Percentiles rank a stretch among this genome's conserved stretches.
These are phyloP conservation scores for Botrytis elliptica DNA, from an alignment of 2,329 filamentous ascomycete genomes.

Conservation along the genomic window DNA sequence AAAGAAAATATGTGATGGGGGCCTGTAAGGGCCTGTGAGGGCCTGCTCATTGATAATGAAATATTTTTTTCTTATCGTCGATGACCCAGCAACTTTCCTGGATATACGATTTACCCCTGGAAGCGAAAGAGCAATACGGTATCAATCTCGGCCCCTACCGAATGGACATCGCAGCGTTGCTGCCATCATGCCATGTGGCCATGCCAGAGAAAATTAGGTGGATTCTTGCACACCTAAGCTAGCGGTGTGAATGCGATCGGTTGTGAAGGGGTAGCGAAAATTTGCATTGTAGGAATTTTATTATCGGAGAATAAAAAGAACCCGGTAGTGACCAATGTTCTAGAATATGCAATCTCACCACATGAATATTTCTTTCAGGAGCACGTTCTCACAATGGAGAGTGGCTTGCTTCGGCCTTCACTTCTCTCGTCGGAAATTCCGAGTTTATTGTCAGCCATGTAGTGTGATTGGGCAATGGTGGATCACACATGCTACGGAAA, in stretches of 20 bases:
- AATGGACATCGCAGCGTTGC: not conserved
- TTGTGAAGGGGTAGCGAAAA: constrained; percentile 1
- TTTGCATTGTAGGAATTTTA: not conserved
- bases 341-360: constrained; percentile 4
- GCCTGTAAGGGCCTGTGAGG: not conserved
- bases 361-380: not conserved
- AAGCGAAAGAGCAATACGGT: not conserved
- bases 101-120: not conserved
- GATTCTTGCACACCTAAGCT: not conserved
- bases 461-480: constrained; percentile 10
- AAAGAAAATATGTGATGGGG: not conserved
- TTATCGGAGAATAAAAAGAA: not conserved
- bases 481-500: not conserved
- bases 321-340: not conserved
- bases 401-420: not conserved
- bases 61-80: not conserved
- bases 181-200: constrained; percentile 2
- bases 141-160: not conserved
- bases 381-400: not conserved
- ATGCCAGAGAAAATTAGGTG: not conserved
- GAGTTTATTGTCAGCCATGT: not conserved
- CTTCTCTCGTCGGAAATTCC: not conserved
- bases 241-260: not conserved
- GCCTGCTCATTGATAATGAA: not conserved
- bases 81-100: not conserved